Evolutionary conservation across 1,139 yeast species (phyloP), one percentile per base, ranked within the genome.

Genomic region (Scheffersomyces illinoinensis): DNA sequence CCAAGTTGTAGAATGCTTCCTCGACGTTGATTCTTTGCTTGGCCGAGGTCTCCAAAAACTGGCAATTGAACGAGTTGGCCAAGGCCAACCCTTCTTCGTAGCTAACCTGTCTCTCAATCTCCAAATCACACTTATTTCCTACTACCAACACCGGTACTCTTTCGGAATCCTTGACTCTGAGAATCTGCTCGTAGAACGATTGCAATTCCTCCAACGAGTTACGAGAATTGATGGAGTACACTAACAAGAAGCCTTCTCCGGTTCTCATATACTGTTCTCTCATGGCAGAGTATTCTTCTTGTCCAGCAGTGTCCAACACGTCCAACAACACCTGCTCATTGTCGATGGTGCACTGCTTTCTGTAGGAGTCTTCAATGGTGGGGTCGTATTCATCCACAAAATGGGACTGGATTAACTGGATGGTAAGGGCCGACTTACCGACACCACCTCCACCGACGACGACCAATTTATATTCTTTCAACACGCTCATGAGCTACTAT

Each of bases 401-500:
- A 73, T 92, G 97, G 58, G 93, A 87, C 73, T 93, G 97, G 61
- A 93, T 91, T 68, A 89, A 81, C 74, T 93, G 96, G 64, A 93
- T 93, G 57, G 98, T 93, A 64, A 93, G 80, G 10, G 98, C 98
- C 12, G 97, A 91, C 75, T 95, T 95, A 77, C 99, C 99, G 61
- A 95, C 98, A 75, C 97, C 98, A 75, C 98, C 98, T 55, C 97
- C 98, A 59, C 98, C 98, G 56, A 95, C 97, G 59, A 95, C 98
- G 21, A 93, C 97, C 63, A 95, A 79, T 72, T 93, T 92, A 75
- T 89, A 92, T 74, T 90, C 96, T 73, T 88, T 81, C 66, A 84
- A 73, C 76, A 72, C 64, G 59, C 43, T 33, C 43, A 12, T 33
- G 43, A 2, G 43, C 43, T 33, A 8, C 43, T 33, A 14, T 33